Percentiles rank a stretch among this genome's conserved stretches.
These are phyloP conservation scores for Xylaria telfairii DNA, from an alignment of 495 filamentous ascomycete species.

Conservation along the genomic window DNA sequence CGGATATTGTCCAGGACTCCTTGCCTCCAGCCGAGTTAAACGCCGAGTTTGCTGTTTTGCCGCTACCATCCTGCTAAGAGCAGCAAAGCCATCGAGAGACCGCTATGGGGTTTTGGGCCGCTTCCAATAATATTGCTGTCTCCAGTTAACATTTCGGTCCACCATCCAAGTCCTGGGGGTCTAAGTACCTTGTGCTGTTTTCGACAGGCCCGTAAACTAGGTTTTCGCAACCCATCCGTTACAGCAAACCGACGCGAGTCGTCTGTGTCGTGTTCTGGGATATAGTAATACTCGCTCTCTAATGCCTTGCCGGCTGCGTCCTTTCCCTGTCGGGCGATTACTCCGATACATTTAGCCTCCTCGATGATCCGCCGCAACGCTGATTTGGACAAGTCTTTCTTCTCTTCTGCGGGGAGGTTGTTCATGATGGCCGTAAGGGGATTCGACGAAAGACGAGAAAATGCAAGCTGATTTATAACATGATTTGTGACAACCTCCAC, in stretches of 20 bases:
- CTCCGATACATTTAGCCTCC: conserved; percentile 75
- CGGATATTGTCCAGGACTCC: conserved; percentile 13
- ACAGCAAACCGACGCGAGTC: conserved; percentile 81
- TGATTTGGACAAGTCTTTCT: conserved; percentile 60
- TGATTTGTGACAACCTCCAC: conserved; percentile 68
- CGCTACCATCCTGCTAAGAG: background rate
- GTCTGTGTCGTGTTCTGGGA: conserved; percentile 88
- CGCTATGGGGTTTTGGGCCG: conserved; percentile 65
- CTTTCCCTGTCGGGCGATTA: conserved; percentile 89
- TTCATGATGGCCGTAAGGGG: conserved; percentile 86
- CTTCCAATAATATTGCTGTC: conserved; percentile 93
- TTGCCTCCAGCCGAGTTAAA: conserved; percentile 2
- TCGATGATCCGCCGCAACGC: conserved; percentile 75
- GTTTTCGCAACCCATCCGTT: conserved; percentile 82
- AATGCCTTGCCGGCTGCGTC: conserved; percentile 93
- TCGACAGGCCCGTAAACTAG: conserved; percentile 83
- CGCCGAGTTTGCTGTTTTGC: background rate
- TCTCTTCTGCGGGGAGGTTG: conserved; percentile 76
- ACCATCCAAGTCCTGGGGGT: background rate
- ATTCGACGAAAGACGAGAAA: conserved; percentile 89
- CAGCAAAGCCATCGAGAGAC: conserved; percentile 22
- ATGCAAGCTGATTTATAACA: conserved; percentile 93
- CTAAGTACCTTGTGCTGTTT: conserved; percentile 90
- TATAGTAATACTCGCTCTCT: conserved; percentile 96
- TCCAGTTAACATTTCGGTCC: conserved; percentile 29